Conservation (phyloP, 2,329 filamentous ascomycete genomes). For the Nannizziopsis arthrosporioides region DNA sequence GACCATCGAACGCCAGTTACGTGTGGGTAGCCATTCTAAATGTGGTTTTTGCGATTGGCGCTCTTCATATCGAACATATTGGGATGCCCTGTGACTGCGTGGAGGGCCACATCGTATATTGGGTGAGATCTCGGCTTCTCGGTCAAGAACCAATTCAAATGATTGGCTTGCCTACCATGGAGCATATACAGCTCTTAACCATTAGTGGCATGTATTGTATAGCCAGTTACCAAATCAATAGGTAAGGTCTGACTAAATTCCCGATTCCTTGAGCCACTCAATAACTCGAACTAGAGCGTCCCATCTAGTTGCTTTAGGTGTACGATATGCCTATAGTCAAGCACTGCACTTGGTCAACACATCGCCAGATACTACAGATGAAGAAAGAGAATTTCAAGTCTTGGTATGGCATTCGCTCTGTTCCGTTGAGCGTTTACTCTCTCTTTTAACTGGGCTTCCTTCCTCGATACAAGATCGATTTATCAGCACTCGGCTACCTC, state of each 20-base stretch:
- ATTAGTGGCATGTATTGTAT: constrained; percentile 32
- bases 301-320: constrained; percentile 25
- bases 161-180: constrained; percentile 25
- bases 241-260: constrained; percentile 21
- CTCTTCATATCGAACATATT: constrained; percentile 25
- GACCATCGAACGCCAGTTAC: constrained; percentile 13
- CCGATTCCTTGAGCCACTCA: background rate
- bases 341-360: constrained; percentile 30
- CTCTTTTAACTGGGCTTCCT: constrained; percentile 29
- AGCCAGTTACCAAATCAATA: constrained; percentile 29
- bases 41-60: constrained; percentile 32
- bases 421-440: constrained; percentile 26
- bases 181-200: constrained; percentile 28
- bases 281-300: constrained; percentile 24
- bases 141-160: constrained; percentile 21
- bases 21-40: constrained; percentile 32
- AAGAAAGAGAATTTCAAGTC: constrained; percentile 25
- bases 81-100: constrained; percentile 20
- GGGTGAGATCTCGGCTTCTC: constrained; percentile 26
- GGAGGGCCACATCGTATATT: constrained; percentile 27
- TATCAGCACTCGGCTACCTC: constrained; percentile 25
- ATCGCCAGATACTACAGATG: constrained; percentile 17
- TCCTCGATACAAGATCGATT: constrained; percentile 21
- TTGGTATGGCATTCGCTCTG: constrained; percentile 34
- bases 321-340: constrained; percentile 27